Percentiles rank a stretch among this genome's conserved stretches.
Evolutionary conservation across 495 filamentous ascomycete genomes (phyloP).

Genomic region (Daldinia loculata): DNA sequence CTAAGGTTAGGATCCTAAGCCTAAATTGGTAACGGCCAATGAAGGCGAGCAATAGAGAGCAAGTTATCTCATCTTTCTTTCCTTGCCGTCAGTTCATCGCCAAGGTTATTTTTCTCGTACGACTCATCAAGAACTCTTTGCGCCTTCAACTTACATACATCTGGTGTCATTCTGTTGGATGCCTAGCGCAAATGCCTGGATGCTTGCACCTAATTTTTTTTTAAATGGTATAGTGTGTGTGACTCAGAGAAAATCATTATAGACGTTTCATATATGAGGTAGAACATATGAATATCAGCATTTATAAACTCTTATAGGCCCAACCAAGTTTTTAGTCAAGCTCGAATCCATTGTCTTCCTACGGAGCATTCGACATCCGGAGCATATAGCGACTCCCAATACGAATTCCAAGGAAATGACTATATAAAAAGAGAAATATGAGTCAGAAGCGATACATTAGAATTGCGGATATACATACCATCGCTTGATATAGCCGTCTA

Average conservation of each 20-base stretch:
- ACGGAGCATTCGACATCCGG: background rate
- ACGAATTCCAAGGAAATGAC: background rate
- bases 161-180: no score
- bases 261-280: background rate
- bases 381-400: background rate
- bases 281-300: background rate
- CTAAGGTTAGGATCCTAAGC: background rate
- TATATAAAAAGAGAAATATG: background rate
- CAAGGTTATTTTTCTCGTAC: background rate
- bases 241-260: background rate
- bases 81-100: background rate
- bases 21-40: background rate
- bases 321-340: background rate
- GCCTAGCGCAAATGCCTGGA: no score
- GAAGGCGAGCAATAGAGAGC: background rate
- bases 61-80: background rate
- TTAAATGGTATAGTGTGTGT: background rate
- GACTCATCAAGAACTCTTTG: constrained; percentile 1
- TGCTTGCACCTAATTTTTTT: no score
- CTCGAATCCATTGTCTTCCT: background rate
- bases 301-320: constrained; percentile 3
- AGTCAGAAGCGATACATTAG: background rate
- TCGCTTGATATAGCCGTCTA: background rate
- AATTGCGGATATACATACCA: background rate
- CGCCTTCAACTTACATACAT: background rate